Evolutionary conservation across 2,329 filamentous ascomycete species (phyloP), one percentile per base, ranked within the genome.

Genomic region (Colletotrichum coccodes): DNA sequence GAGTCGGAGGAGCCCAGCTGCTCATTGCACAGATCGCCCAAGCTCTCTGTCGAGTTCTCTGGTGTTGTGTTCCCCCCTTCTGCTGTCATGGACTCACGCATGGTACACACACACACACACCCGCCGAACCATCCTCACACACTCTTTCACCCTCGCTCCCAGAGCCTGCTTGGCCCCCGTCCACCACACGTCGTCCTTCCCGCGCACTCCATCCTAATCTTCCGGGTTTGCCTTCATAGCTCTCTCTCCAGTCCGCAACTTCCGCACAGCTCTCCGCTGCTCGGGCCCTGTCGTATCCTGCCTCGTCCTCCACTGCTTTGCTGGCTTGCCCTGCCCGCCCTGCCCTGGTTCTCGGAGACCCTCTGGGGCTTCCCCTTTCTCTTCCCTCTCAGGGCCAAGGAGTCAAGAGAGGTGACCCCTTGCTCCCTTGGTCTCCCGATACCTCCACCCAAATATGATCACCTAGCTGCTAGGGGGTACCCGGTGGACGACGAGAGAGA

Each of bases 381-480:
- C 60, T 64, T 68, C 64, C 52, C 54, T 66, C 61, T 44, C 52
- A 64, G 42, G 49, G 60, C 65, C 60, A 26, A 36, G 44, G 46
- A 47, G 23, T 60, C 54, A 42, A 38, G 53, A 53, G 47, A 56
- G 50, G 42, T 57, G 50, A 49, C 68, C 56, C 70, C 68, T 64
- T 71, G 68, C 70, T 71, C 68, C 70, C 59, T 71, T 64, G 64
- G 68, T 64, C 52, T 56, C 44, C 68, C 68, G 68, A 67, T 64
- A 64, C 57, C 64, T 70, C 64, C 68, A 70, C 68, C 64, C 64
- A 62, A 58, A 63, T 42, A 68, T 70, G 70, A 71, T 71, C 70
- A 70, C 57, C 70, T 71, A 60, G 40, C 42, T 66, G 56, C 49
- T 60, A 52, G 61, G 61, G 62, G 62, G 54, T 49, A 69, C 62